phyloP scores from a whole-genome alignment of 768 basidiomycete genomes.

The Lentinula sp. region DNA sequence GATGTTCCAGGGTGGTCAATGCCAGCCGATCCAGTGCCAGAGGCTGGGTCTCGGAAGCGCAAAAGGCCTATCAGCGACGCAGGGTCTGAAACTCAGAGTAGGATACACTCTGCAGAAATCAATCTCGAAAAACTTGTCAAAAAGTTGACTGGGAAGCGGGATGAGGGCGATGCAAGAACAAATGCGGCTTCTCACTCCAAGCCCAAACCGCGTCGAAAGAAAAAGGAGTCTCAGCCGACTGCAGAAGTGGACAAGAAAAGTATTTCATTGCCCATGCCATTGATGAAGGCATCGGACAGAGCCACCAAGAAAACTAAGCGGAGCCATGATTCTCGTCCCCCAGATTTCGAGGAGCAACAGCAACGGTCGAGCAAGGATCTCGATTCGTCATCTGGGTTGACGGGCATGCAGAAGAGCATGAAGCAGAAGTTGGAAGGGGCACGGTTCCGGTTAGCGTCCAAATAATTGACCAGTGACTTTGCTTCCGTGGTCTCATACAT shows the following conservation, averaged over 20 bases:
- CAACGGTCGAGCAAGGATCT: background rate
- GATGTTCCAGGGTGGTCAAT: constrained; percentile 69
- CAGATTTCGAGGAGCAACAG: constrained; percentile 7
- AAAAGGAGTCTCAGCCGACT: constrained; percentile 4
- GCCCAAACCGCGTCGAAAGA: constrained; percentile 13
- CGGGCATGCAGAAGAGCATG: constrained; percentile 71
- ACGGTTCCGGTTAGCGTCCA: constrained; percentile 68
- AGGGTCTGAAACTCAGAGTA: constrained; percentile 20
- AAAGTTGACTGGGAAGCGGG: constrained; percentile 27
- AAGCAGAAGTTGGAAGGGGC: constrained; percentile 79
- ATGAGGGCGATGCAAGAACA: constrained; percentile 13
- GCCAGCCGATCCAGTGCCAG: constrained; percentile 32
- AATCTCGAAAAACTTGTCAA: constrained; percentile 60
- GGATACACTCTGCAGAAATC: constrained; percentile 29
- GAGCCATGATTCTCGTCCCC: constrained; percentile 10
- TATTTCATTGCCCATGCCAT: constrained; percentile 17
- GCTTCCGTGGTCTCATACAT: background rate
- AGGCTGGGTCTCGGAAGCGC: constrained; percentile 44
- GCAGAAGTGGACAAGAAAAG: constrained; percentile 14
- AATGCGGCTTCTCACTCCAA: constrained; percentile 13
- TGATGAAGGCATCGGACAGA: constrained; percentile 11
- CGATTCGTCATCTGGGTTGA: constrained; percentile 32
- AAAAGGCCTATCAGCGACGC: constrained; percentile 37
- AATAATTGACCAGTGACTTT: background rate
- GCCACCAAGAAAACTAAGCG: constrained; percentile 12